Conservation (phyloP, 2,329 filamentous ascomycete species). For the Orbilia oligospora region DNA sequence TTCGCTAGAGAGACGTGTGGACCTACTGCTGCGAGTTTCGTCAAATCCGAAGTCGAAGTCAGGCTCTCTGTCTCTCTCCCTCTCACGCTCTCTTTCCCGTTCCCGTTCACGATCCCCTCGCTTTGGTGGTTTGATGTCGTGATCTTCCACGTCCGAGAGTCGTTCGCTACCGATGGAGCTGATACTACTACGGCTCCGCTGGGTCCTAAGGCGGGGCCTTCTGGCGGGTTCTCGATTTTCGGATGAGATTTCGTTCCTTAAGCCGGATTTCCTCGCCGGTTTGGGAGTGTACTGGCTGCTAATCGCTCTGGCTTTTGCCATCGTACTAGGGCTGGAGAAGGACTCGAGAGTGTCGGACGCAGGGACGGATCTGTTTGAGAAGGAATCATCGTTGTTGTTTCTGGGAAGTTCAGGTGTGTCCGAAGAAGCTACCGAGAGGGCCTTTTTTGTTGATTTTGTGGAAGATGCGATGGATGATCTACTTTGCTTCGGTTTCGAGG, state of each 20-base stretch:
- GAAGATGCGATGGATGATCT: slow-evolving; percentile 40
- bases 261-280: slow-evolving; percentile 42
- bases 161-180: slow-evolving; percentile 55
- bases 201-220: slow-evolving; percentile 46
- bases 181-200: slow-evolving; percentile 56
- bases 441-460: slow-evolving; percentile 6
- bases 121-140: slow-evolving; percentile 33
- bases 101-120: slow-evolving; percentile 55
- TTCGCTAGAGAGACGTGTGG: slow-evolving; percentile 65
- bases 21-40: slow-evolving; percentile 65
- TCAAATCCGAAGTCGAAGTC: slow-evolving; percentile 59
- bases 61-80: slow-evolving; percentile 40
- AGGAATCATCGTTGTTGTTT: slow-evolving; percentile 24
- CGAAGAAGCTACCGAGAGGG: slow-evolving; percentile 43
- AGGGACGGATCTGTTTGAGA: slow-evolving; percentile 39
- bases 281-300: slow-evolving; percentile 58
- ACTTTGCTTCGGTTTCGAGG: slow-evolving; percentile 41
- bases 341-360: slow-evolving; percentile 55
- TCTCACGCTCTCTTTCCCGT: slow-evolving; percentile 59
- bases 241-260: slow-evolving; percentile 51
- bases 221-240: slow-evolving; percentile 29
- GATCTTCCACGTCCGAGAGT: slow-evolving; percentile 51
- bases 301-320: slow-evolving; percentile 57
- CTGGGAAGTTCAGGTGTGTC: slow-evolving; percentile 48
- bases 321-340: slow-evolving; percentile 56